Base-by-base conservation (phyloP, 176 grass and related monocot species). In the Eleusine indica region DNA sequence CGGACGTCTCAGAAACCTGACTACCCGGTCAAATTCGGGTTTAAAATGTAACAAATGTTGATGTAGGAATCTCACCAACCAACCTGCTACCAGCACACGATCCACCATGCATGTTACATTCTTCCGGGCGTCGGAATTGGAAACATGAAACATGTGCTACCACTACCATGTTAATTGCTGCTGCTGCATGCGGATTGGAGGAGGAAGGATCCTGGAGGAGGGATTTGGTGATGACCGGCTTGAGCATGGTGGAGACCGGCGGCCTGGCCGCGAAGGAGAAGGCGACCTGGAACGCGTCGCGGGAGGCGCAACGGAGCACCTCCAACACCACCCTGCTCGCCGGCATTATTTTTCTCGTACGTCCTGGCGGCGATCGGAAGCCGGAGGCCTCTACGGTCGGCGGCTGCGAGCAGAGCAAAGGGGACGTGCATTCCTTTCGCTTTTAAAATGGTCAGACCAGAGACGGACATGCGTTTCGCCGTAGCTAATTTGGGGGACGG, bases 281-380 rank as follows among this genome's bases (percentile, higher is more conserved):
- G 82, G 72, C 77, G 8, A 85, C 87, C 77, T 89, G 87, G 82
- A 89, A 85, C 32, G 83, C 87, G 16, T 89, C 87, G 18, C 83
- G 65, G 83, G 87, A 85, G 18, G 72, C 87, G 9, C 66, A 66
- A 38, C 83, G 77, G 56, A 89, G 71, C 6, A 57, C 64, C 19
- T 89, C 87, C 3, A 85, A 35, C 0, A 85, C 87, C 43, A 66
- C 37, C 4, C 83, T 80, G 14, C 82, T 54, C 78, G 83, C 66
- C 72, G 82, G 61, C 87, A 11, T 5, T 35, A 40, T 21, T 29
- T 0, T 48, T 7, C 7, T 42, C 41, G 41, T 32, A 32, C 32
- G 32, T 32, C 32, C 41, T 7, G 41, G 41, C 41, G 41, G 7
- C 62, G 19, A 58, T 22, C 75, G n/a, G 46, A 66, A n/a, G 17